Evolutionary conservation across 768 basidiomycete species (phyloP).

Genomic region (Lactarius hatsudake): DNA sequence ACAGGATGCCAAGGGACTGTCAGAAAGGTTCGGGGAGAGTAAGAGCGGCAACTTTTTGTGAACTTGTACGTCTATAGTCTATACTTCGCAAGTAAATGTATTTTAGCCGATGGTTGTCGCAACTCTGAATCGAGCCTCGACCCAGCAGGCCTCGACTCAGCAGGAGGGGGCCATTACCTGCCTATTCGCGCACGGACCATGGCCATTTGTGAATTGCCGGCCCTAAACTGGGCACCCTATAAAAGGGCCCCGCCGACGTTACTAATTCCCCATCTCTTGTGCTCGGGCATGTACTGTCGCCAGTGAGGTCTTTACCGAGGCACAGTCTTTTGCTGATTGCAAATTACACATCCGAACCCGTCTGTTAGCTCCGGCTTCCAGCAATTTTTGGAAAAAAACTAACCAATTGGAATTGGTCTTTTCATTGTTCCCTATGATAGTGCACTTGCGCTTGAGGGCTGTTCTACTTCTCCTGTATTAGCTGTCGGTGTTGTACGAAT

Average conservation of each 20-base stretch:
- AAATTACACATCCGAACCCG: conserved; percentile 97
- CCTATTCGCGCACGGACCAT: conserved; percentile 16
- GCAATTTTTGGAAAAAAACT: conserved; percentile 80
- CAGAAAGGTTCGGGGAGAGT: conserved; percentile 78
- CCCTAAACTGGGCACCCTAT: conserved; percentile 22
- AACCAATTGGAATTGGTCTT: not conserved
- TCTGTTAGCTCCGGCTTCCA: conserved; percentile 84
- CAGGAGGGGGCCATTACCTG: too few relatives aligned
- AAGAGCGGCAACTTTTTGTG: conserved; percentile 63
- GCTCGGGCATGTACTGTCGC: conserved; percentile 94
- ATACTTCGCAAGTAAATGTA: not conserved
- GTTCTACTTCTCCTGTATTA: not conserved
- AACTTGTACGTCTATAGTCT: conserved; percentile 10
- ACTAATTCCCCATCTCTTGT: conserved; percentile 51
- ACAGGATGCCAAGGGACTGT: conserved; percentile 75
- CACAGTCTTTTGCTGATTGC: conserved; percentile 95
- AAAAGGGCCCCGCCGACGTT: conserved; percentile 35
- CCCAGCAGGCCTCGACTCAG: not conserved
- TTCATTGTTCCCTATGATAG: conserved; percentile 16
- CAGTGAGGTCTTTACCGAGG: conserved; percentile 95
- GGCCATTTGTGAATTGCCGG: conserved; percentile 2
- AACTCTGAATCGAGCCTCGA: not conserved
- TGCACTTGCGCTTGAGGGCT: conserved; percentile 9
- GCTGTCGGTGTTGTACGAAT: not conserved
- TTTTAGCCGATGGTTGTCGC: not conserved